These are phyloP conservation scores for Ophiostoma himal-ulmi DNA, from an alignment of 2,329 filamentous ascomycete genomes.

Conservation along the genomic window DNA sequence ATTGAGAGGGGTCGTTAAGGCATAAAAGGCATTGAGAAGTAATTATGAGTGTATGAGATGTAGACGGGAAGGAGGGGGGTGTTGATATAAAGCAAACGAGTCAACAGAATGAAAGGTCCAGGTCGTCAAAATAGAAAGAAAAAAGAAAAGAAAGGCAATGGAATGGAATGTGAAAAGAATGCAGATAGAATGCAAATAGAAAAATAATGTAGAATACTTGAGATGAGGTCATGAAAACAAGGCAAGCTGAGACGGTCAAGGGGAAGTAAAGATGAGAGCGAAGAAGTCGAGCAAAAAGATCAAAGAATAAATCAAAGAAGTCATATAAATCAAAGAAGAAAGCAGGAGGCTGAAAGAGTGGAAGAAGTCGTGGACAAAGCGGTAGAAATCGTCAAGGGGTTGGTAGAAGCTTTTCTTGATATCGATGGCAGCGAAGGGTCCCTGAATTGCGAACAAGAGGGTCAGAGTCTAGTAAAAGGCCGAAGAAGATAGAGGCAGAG, in stretches of 20 bases:
- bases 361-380: neutral
- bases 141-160: neutral
- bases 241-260: neutral
- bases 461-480: neutral
- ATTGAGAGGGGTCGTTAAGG: constrained; percentile 15
- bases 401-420: constrained; percentile 5
- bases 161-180: constrained; percentile 9
- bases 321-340: neutral
- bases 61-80: constrained; percentile 18
- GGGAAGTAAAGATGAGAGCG: neutral
- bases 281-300: neutral
- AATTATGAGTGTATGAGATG: constrained; percentile 18
- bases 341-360: neutral
- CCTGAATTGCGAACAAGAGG: neutral
- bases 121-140: constrained; percentile 7
- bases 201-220: constrained; percentile 11
- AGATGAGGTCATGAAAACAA: constrained; percentile 13
- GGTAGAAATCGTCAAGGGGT: neutral
- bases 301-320: neutral
- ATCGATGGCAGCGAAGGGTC: neutral
- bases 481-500: neutral
- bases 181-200: neutral
- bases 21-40: constrained; percentile 24
- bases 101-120: neutral
- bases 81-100: constrained; percentile 10